These are phyloP conservation scores for Hippophae tibetana DNA, from an alignment of 306 rosid species.

Conservation along the genomic window DNA sequence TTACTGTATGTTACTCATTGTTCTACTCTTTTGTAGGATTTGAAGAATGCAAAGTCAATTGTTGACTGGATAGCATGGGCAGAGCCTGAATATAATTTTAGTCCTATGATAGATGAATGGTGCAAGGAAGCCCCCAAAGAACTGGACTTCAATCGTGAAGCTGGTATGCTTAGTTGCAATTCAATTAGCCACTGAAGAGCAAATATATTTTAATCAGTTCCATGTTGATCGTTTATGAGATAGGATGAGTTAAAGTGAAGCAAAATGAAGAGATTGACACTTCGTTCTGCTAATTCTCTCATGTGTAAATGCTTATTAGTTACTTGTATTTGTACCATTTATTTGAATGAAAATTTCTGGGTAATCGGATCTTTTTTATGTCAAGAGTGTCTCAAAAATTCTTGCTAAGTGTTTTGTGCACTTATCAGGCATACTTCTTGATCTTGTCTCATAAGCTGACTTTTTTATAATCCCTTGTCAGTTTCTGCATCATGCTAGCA, in stretches of 20 bases:
- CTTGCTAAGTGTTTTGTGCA: no score
- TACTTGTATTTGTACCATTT: no score
- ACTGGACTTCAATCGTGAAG: slow-evolving; percentile 86
- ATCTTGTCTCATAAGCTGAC: not conserved
- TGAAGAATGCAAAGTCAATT: slow-evolving; percentile 85
- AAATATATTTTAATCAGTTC: not conserved
- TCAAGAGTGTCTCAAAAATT: no score
- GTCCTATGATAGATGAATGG: slow-evolving; percentile 98
- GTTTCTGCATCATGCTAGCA: not conserved
- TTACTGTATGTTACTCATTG: slow-evolving; percentile 13
- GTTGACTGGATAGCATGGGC: slow-evolving; percentile 99
- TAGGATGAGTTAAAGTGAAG: slow-evolving; percentile 2
- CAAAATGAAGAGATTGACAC: not conserved
- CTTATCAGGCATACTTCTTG: not conserved
- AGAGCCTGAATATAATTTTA: slow-evolving; percentile 84
- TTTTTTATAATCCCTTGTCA: not conserved
- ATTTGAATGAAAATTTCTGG: no score
- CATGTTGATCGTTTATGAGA: not conserved
- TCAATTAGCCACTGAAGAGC: slow-evolving; percentile 10
- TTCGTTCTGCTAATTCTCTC: no score
- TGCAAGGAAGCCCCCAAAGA: slow-evolving; percentile 99
- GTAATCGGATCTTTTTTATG: no score
- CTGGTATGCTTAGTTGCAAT: slow-evolving; percentile 45
- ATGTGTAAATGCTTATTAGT: no score
- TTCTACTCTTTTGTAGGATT: slow-evolving; percentile 52